Evolutionary conservation across 768 basidiomycete genomes (phyloP).

Genomic region (Crassisporium funariophilum): DNA sequence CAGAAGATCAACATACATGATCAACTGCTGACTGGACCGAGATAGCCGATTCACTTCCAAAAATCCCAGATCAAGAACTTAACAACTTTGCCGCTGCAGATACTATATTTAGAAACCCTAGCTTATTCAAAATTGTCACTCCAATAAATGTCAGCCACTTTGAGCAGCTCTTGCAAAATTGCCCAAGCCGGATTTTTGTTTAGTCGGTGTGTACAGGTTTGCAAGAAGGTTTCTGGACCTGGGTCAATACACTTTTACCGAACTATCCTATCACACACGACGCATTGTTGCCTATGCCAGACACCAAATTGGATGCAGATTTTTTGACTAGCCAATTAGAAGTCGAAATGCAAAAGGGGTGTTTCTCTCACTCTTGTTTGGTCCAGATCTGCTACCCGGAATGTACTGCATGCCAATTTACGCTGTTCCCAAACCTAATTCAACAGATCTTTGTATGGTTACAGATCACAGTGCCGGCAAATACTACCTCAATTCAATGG

Average conservation of each 20-base stretch:
- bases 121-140: conserved; percentile 37
- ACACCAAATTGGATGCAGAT: conserved; percentile 3
- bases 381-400: conserved; percentile 34
- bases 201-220: conserved; percentile 31
- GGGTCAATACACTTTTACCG: conserved; percentile 25
- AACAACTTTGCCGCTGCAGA: conserved; percentile 12
- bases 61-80: conserved; percentile 12
- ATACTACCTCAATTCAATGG: conserved; percentile 29
- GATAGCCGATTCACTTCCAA: conserved; percentile 12
- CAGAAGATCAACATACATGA: neutral
- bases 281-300: conserved; percentile 9
- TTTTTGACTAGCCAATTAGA: conserved; percentile 28
- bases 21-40: conserved; percentile 21
- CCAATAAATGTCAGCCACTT: conserved; percentile 24
- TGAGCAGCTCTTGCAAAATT: conserved; percentile 16
- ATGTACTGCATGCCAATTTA: conserved; percentile 32
- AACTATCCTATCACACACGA: conserved; percentile 23
- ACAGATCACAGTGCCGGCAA: conserved; percentile 36
- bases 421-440: conserved; percentile 11
- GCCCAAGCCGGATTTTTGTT: conserved; percentile 47
- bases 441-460: conserved; percentile 29
- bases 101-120: conserved; percentile 27
- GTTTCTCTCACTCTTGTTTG: conserved; percentile 31
- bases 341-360: conserved; percentile 14
- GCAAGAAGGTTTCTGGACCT: conserved; percentile 47